A percentile compares a stretch with the other conserved stretches of the same genome.
Evolutionary conservation across 129 eudicot genomes (phyloP).

Genomic region (Helichrysum umbraculigerum): DNA sequence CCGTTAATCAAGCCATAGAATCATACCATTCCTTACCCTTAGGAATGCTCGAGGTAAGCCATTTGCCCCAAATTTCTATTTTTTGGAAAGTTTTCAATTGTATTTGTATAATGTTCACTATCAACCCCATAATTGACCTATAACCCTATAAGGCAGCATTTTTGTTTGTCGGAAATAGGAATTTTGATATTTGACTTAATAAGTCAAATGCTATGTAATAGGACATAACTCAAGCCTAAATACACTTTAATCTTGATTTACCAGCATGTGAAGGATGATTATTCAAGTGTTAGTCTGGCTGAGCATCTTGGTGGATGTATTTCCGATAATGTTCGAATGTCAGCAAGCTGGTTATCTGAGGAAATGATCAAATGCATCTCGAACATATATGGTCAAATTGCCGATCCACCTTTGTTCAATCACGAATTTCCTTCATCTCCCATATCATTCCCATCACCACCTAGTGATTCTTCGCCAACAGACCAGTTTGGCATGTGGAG

Average conservation of each 20-base stretch:
- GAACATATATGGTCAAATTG: conserved; percentile 61
- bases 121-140: no score
- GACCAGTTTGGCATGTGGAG: conserved; percentile 47
- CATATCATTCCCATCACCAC: conserved; percentile 53
- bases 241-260: neutral
- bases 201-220: neutral
- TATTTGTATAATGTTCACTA: neutral
- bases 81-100: neutral
- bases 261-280: conserved; percentile 49
- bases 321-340: conserved; percentile 34
- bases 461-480: conserved; percentile 46
- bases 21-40: conserved; percentile 79
- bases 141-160: neutral
- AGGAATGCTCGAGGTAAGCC: conserved; percentile 72
- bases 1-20: conserved; percentile 50
- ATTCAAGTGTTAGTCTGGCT: conserved; percentile 50
- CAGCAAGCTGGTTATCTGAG: conserved; percentile 78
- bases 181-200: neutral
- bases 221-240: neutral
- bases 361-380: conserved; percentile 80
- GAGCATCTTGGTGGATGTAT: conserved; percentile 48
- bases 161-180: neutral
- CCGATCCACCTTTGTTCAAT: conserved; percentile 58
- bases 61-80: neutral
- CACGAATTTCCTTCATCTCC: conserved; percentile 56